phyloP scores from a whole-genome alignment of 352 stramenopile species.

The Pythium monospermum region DNA sequence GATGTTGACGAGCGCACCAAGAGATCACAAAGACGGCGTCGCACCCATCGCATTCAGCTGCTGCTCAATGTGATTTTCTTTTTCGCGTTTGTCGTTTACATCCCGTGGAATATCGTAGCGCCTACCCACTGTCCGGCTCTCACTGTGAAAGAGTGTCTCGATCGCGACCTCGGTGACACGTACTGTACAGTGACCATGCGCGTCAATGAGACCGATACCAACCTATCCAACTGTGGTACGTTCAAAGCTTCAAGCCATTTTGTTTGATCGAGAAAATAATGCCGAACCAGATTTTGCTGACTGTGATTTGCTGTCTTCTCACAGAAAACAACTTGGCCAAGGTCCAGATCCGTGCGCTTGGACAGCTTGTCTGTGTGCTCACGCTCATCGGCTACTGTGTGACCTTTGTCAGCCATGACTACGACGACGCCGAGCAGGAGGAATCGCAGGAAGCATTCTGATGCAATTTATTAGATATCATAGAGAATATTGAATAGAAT shows the following conservation, averaged over 20 bases:
- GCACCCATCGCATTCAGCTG: slow-evolving; percentile 18
- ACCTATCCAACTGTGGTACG: slow-evolving; percentile 55
- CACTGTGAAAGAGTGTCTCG: slow-evolving; percentile 49
- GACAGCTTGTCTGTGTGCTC: slow-evolving; percentile 41
- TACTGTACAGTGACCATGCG: slow-evolving; percentile 62
- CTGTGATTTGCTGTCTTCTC: slow-evolving; percentile 14
- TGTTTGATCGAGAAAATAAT: too few relatives aligned
- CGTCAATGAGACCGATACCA: slow-evolving; percentile 53
- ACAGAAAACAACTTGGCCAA: slow-evolving; percentile 32
- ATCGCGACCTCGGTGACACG: slow-evolving; percentile 38
- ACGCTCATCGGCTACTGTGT: slow-evolving; percentile 46
- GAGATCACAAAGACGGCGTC: neutral
- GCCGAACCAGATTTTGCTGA: too few relatives aligned
- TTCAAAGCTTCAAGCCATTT: too few relatives aligned
- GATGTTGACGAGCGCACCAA: neutral
- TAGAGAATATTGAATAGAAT: slow-evolving; percentile 5
- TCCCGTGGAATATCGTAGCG: slow-evolving; percentile 50
- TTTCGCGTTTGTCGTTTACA: slow-evolving; percentile 61
- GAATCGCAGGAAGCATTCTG: slow-evolving; percentile 4
- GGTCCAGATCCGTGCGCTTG: slow-evolving; percentile 36
- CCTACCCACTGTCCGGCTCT: slow-evolving; percentile 35
- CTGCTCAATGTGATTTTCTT: slow-evolving; percentile 40
- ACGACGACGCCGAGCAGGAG: slow-evolving; percentile 20
- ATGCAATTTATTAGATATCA: slow-evolving; percentile 6
- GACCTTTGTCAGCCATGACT: slow-evolving; percentile 18